A percentile compares a stretch with the other conserved stretches of the same genome.
Evolutionary conservation across 345 rosid species (phyloP).

Genomic region (Salix suchowensis): DNA sequence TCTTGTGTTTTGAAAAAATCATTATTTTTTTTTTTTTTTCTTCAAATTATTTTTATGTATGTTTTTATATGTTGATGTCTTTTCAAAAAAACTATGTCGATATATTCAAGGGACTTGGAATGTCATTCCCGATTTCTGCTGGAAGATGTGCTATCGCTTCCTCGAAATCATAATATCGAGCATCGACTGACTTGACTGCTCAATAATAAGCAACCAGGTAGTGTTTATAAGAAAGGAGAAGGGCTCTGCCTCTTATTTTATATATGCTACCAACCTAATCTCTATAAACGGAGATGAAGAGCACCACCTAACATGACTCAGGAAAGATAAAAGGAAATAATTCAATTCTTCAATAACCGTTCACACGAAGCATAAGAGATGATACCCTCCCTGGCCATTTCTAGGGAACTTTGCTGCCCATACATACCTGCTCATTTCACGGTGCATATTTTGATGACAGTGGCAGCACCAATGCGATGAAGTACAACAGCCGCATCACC

Average conservation of each 20-base stretch:
- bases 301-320: neutral
- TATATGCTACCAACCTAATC: neutral
- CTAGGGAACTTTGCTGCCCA: neutral
- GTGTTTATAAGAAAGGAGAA: neutral
- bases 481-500: constrained; percentile 82
- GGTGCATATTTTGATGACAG: constrained; percentile 79
- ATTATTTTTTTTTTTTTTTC: no score
- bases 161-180: neutral
- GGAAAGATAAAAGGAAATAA: neutral
- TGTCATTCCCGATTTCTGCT: neutral
- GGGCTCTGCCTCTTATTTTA: neutral
- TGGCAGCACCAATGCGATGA: constrained; percentile 83
- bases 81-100: no score
- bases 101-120: neutral
- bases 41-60: no score
- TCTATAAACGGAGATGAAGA: neutral
- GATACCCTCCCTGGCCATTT: neutral
- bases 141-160: neutral
- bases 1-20: no score
- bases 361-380: neutral
- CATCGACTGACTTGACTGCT: neutral
- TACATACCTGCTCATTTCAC: constrained; percentile 42
- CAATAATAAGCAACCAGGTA: neutral
- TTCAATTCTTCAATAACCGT: neutral
- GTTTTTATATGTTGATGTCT: no score